phyloP scores from a whole-genome alignment of 2,329 filamentous ascomycete genomes.

The Drechslerella coelobrocha region DNA sequence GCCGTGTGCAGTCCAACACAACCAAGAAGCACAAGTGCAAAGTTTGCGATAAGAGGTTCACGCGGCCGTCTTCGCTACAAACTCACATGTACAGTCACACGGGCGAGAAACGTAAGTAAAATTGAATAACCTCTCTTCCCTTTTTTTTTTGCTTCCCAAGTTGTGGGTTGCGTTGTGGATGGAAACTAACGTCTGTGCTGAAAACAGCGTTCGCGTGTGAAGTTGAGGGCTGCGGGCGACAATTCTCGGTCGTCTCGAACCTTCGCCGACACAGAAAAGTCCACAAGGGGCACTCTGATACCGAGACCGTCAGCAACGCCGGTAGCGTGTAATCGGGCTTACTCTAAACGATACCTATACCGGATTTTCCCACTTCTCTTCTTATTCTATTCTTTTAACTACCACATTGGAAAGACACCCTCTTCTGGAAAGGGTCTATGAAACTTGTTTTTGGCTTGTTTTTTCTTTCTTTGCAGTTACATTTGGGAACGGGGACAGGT shows the following conservation, averaged over 20 bases:
- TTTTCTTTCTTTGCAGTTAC: background rate
- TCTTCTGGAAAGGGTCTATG: constrained; percentile 41
- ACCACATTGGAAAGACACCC: constrained; percentile 12
- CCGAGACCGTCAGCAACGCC: constrained; percentile 47
- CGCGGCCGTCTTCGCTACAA: constrained; percentile 88
- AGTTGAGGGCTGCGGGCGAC: constrained; percentile 89
- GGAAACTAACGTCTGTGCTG: constrained; percentile 15
- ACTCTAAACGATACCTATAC: background rate
- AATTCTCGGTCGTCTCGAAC: constrained; percentile 97
- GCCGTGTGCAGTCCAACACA: constrained; percentile 91
- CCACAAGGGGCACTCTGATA: constrained; percentile 70
- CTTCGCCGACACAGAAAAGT: constrained; percentile 93
- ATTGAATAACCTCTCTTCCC: no score
- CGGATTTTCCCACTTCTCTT: constrained; percentile 11
- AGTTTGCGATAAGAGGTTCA: constrained; percentile 97
- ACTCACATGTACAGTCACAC: constrained; percentile 99
- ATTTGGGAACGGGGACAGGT: constrained; percentile 11
- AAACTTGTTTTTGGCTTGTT: constrained; percentile 3
- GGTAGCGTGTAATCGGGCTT: constrained; percentile 40
- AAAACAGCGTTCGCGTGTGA: constrained; percentile 85
- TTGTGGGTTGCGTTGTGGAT: constrained; percentile 22
- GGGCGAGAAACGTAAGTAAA: constrained; percentile 91
- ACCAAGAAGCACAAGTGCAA: constrained; percentile 99
- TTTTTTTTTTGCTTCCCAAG: background rate
- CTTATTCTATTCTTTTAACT: constrained; percentile 14